Evolutionary conservation across 169 alveolate species (phyloP).

Genomic region (Plasmodium gaboni): DNA sequence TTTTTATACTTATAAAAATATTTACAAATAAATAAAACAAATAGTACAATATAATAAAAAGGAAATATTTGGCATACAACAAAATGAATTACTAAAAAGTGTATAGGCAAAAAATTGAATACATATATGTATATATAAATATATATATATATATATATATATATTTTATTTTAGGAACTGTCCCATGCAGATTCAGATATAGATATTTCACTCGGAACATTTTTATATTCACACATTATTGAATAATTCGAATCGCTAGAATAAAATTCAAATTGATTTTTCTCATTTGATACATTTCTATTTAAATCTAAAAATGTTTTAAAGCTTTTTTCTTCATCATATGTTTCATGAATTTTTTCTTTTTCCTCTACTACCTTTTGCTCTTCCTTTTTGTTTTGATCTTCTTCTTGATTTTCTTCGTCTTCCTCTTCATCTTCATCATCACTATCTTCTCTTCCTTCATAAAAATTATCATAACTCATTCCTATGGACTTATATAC

Average conservation of each 20-base stretch:
- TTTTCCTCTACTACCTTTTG: not conserved
- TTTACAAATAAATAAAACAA: not conserved
- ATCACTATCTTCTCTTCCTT: not conserved
- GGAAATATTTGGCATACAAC: not conserved
- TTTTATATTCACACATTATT: constrained; percentile 47
- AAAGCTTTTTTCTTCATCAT: not conserved
- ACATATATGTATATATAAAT: not conserved
- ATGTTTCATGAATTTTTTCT: not conserved
- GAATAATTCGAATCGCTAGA: constrained; percentile 75
- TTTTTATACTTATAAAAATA: not conserved
- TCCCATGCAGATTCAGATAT: constrained; percentile 74
- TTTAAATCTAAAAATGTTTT: constrained; percentile 5
- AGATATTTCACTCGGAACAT: constrained; percentile 73
- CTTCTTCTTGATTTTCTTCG: constrained; percentile 11
- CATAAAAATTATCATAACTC: constrained; percentile 14
- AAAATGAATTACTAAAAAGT: not conserved
- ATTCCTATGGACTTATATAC: constrained; percentile 30
- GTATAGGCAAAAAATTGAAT: not conserved
- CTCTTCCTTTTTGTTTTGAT: not conserved
- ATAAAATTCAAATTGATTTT: constrained; percentile 9
- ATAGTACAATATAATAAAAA: not conserved
- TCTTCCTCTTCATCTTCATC: constrained; percentile 28
- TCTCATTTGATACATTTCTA: not conserved
- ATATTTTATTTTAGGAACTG: constrained; percentile 2
- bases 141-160: not conserved